phyloP scores from a whole-genome alignment of 768 basidiomycete species.

The Psilocybe tampanensis region DNA sequence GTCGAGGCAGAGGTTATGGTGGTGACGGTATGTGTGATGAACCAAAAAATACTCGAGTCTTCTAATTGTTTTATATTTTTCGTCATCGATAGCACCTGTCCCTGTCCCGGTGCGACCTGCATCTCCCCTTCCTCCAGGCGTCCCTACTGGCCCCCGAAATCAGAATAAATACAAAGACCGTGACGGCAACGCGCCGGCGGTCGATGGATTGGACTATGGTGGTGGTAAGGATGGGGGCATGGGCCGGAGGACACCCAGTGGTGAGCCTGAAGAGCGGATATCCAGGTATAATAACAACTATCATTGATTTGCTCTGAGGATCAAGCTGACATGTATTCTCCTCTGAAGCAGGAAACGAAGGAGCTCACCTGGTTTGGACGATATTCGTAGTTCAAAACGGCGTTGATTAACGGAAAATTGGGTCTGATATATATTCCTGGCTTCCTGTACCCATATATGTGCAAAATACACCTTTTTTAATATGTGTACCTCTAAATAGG shows the following conservation, averaged over 20 bases:
- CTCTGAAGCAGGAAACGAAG: conserved; percentile 62
- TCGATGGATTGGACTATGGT: conserved; percentile 87
- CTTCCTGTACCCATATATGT: conserved; percentile 20
- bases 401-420: conserved; percentile 42
- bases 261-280: conserved; percentile 69
- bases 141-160: conserved; percentile 86
- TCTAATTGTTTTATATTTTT: not conserved
- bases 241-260: conserved; percentile 58
- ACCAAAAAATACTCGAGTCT: conserved; percentile 9
- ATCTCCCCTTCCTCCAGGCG: conserved; percentile 83
- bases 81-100: conserved; percentile 31
- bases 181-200: conserved; percentile 81
- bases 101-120: conserved; percentile 71
- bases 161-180: conserved; percentile 91
- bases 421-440: conserved; percentile 5
- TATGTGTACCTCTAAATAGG: not conserved
- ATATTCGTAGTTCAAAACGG: conserved; percentile 68
- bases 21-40: conserved; percentile 35
- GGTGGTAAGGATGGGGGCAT: conserved; percentile 45
- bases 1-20: conserved; percentile 46
- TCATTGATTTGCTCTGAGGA: not conserved
- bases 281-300: conserved; percentile 47
- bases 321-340: not conserved
- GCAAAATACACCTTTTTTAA: conserved; percentile 18
- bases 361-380: conserved; percentile 72